Percentiles rank a stretch among this genome's conserved stretches.
Evolutionary conservation across 78 protist genomes (phyloP).

Genomic region (Emiliania huxleyi): DNA sequence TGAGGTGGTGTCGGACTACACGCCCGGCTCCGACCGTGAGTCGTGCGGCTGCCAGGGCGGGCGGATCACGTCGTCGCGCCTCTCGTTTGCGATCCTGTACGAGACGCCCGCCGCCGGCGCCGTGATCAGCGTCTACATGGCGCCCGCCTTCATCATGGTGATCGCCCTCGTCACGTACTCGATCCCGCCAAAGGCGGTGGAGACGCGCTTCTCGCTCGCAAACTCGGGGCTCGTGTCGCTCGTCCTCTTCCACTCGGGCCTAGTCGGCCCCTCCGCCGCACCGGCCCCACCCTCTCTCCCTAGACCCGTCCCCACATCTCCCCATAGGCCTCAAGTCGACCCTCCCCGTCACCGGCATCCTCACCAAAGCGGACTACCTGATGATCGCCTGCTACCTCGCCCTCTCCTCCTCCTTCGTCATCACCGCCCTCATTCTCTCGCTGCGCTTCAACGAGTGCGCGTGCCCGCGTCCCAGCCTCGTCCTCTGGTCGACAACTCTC

Average conservation of each 20-base stretch:
- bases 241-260: background rate
- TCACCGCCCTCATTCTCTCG: background rate
- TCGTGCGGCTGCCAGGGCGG: slow-evolving; percentile 20
- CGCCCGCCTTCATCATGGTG: background rate
- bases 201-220: background rate
- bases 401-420: background rate
- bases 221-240: background rate
- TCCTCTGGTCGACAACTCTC: too few species aligned
- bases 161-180: background rate
- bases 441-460: background rate
- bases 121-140: background rate
- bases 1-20: background rate
- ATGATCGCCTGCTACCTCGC: background rate
- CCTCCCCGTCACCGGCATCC: too few species aligned
- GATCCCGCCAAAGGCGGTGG: background rate
- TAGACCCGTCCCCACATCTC: background rate
- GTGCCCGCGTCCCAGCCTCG: too few species aligned
- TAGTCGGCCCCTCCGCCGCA: background rate
- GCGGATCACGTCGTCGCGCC: background rate
- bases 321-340: too few species aligned
- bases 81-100: background rate
- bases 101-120: background rate
- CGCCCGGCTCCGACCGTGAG: background rate
- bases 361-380: background rate
- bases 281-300: background rate